Evolutionary conservation across 805 yeast genomes (phyloP).

Genomic region (Candida insectorum): DNA sequence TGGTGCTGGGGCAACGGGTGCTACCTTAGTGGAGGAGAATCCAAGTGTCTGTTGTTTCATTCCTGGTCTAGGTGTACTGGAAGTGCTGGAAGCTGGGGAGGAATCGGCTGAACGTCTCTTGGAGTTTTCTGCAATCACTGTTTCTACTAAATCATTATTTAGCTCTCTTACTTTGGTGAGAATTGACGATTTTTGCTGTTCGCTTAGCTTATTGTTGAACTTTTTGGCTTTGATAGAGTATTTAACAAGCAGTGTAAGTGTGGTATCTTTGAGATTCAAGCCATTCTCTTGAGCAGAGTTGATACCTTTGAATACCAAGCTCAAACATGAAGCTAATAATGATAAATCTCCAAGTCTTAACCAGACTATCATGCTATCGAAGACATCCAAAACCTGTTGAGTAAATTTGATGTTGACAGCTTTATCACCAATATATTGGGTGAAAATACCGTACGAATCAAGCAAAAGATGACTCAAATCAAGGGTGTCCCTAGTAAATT

Average conservation of each 20-base stretch:
- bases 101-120: conserved; percentile 6
- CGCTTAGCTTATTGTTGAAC: conserved; percentile 66
- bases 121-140: conserved; percentile 32
- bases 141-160: conserved; percentile 52
- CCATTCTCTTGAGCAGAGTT: conserved; percentile 58
- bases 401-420: conserved; percentile 19
- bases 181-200: conserved; percentile 62
- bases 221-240: conserved; percentile 65
- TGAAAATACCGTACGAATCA: conserved; percentile 45
- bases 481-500: conserved; percentile 82
- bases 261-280: conserved; percentile 47
- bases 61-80: conserved; percentile 19
- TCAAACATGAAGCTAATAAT: conserved; percentile 68
- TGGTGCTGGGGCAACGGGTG: conserved; percentile 37
- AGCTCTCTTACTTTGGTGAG: conserved; percentile 57
- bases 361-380: conserved; percentile 73
- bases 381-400: conserved; percentile 48
- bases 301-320: conserved; percentile 61
- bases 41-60: conserved; percentile 36
- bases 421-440: conserved; percentile 6
- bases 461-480: conserved; percentile 71
- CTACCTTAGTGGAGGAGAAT: conserved; percentile 20
- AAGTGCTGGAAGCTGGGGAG: background rate
- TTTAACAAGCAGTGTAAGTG: conserved; percentile 56
- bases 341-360: conserved; percentile 77